phyloP scores from a whole-genome alignment of 208 protist species.

The Crithidia brevicula region DNA sequence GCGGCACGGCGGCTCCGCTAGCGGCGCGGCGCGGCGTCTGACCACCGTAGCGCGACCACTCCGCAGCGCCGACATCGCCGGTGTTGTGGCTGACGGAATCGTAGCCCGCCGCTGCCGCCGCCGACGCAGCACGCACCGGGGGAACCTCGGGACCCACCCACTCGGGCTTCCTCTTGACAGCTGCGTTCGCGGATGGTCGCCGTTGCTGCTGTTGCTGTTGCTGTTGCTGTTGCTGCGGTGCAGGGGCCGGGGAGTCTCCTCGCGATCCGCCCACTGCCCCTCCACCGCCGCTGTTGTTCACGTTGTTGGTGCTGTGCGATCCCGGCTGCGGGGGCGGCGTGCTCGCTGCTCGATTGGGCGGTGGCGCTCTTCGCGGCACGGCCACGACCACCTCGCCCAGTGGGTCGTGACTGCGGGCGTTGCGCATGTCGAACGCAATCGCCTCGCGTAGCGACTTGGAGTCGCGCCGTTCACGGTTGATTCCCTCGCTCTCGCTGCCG shows the following conservation, averaged over 20 bases:
- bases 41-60: constrained; percentile 23
- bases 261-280: no score
- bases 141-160: constrained; percentile 48
- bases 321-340: constrained; percentile 15
- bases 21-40: constrained; percentile 27
- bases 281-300: neutral
- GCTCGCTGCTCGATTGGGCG: constrained; percentile 34
- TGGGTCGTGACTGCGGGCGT: constrained; percentile 72
- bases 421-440: constrained; percentile 88
- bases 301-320: neutral
- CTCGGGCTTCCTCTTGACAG: constrained; percentile 33
- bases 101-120: constrained; percentile 1
- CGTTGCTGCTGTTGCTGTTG: constrained; percentile 13
- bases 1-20: constrained; percentile 8
- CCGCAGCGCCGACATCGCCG: constrained; percentile 9
- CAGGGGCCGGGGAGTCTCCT: constrained; percentile 3
- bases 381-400: constrained; percentile 81
- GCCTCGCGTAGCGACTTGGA: constrained; percentile 79
- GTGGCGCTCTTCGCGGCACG: constrained; percentile 77
- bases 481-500: constrained; percentile 15
- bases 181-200: constrained; percentile 5
- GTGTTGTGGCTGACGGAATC: constrained; percentile 1
- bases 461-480: constrained; percentile 52
- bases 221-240: neutral
- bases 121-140: neutral